Evolutionary conservation across 306 rosid genomes (phyloP), one percentile per base, ranked within the genome.

Genomic region (Carpinus fangiana): DNA sequence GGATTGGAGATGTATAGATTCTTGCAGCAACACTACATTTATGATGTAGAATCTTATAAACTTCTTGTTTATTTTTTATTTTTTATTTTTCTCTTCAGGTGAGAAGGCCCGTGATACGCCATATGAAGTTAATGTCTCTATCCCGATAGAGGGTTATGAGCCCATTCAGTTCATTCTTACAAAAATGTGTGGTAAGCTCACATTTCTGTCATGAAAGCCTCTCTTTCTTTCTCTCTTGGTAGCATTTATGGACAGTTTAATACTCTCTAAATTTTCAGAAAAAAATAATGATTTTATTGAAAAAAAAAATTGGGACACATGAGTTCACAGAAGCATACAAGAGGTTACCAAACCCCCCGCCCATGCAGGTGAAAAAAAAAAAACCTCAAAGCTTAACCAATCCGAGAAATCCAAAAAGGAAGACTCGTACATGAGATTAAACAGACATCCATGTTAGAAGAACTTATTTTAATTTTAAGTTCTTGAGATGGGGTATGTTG

Each of bases 1-100:
- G 52, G 93, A 89, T 73, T 93, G 99, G 99, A 95, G 94, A 91
- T 95, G 99, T 95, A 95, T 75, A 91, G 77, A 12, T 79, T 62
- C 51, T 79, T 82, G 70, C 76, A 79, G 76, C 72, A 53, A 26
- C 53, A 56, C 57, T 70, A 64, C 70, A 52, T 26, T 57, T 85
- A 52, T 84, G 70, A 10, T 78, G 55, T 36, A 20, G 8, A 31
- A 66, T 79, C 70, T 82, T 83, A 70, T 56, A 23, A 78, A 23
- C 46, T 48, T 80, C 21, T 46, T 70, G 62, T 47, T 80, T 51
- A 66, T 71, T 41, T 73, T 80, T 28, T 21, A 61, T 75, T 52
- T 73, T 38, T 41, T 65, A 73, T 23, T 80, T 21, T 34, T 75
- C 57, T 83, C 83, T 81, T 82, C 92, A 95, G 99, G 99, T 87